These are phyloP conservation scores for Neurospora intermedia DNA, from an alignment of 495 filamentous ascomycete genomes.

Conservation along the genomic window DNA sequence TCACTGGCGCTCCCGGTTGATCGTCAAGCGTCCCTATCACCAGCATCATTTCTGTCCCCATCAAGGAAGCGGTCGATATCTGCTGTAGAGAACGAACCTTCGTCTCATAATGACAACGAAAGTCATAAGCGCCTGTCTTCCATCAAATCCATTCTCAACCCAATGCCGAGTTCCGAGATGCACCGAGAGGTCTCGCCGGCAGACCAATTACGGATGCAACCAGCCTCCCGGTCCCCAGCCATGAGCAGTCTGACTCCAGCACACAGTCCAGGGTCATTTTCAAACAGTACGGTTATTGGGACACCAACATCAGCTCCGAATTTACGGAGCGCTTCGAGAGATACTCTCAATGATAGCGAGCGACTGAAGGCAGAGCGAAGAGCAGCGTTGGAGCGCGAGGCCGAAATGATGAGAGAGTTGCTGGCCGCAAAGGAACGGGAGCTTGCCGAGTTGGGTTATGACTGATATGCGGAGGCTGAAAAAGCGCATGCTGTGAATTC, in stretches of 20 bases:
- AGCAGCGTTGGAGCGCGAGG: slow-evolving; percentile 58
- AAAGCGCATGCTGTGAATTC: neutral
- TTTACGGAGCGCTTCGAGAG: slow-evolving; percentile 24
- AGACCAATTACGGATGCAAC: slow-evolving; percentile 15
- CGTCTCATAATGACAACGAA: slow-evolving; percentile 18
- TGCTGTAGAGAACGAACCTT: slow-evolving; percentile 35
- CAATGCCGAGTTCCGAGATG: slow-evolving; percentile 15
- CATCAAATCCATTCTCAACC: slow-evolving; percentile 74
- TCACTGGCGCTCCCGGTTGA: slow-evolving; percentile 30
- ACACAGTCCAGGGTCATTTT: slow-evolving; percentile 27
- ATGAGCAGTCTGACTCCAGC: slow-evolving; percentile 18
- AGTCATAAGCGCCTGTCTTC: slow-evolving; percentile 55
- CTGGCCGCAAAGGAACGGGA: slow-evolving; percentile 70
- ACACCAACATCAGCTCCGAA: slow-evolving; percentile 17
- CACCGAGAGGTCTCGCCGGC: slow-evolving; percentile 9
- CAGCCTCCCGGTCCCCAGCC: slow-evolving; percentile 25
- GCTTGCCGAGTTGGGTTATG: slow-evolving; percentile 51
- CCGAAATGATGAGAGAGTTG: slow-evolving; percentile 64
- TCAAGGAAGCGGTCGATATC: slow-evolving; percentile 60
- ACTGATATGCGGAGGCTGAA: slow-evolving; percentile 3
- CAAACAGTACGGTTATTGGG: slow-evolving; percentile 11
- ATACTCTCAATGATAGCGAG: slow-evolving; percentile 40
- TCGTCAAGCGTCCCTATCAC: slow-evolving; percentile 39
- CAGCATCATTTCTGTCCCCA: slow-evolving; percentile 41
- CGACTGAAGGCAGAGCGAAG: slow-evolving; percentile 50